Evolutionary conservation across 805 yeast genomes (phyloP).

Genomic region (Metschnikowia lochheadii): DNA sequence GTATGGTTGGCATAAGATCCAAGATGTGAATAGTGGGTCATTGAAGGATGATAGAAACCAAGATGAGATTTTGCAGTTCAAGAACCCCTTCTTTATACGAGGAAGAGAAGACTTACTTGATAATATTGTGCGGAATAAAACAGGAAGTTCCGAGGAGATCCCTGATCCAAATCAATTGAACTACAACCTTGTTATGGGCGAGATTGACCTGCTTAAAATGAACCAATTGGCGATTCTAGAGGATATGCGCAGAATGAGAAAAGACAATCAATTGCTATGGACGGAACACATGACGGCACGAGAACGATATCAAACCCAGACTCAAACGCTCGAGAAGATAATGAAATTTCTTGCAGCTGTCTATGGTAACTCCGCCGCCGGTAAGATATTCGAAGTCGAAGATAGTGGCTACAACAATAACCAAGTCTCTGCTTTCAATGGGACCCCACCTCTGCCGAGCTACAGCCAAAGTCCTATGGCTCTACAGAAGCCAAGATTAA

Average conservation of each 20-base stretch:
- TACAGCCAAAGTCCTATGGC: constrained; percentile 5
- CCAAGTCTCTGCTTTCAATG: constrained; percentile 22
- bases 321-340: constrained; percentile 83
- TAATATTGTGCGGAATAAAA: constrained; percentile 73
- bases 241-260: constrained; percentile 75
- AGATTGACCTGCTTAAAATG: constrained; percentile 68
- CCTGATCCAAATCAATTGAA: constrained; percentile 34
- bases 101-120: constrained; percentile 84
- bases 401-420: constrained; percentile 17
- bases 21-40: constrained; percentile 80
- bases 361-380: constrained; percentile 55
- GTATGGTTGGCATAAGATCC: constrained; percentile 99
- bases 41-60: constrained; percentile 41
- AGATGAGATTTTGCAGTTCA: constrained; percentile 89
- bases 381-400: constrained; percentile 42
- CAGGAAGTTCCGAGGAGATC: constrained; percentile 24
- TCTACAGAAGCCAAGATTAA: constrained; percentile 30
- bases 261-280: constrained; percentile 90
- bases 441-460: constrained; percentile 6
- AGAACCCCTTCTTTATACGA: constrained; percentile 70
- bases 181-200: constrained; percentile 54
- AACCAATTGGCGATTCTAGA: constrained; percentile 80
- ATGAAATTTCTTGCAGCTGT: constrained; percentile 82
- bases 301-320: constrained; percentile 80
- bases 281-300: constrained; percentile 78